Base-by-base conservation (phyloP, 2,329 filamentous ascomycete genomes). In the Xylaria sp. region DNA sequence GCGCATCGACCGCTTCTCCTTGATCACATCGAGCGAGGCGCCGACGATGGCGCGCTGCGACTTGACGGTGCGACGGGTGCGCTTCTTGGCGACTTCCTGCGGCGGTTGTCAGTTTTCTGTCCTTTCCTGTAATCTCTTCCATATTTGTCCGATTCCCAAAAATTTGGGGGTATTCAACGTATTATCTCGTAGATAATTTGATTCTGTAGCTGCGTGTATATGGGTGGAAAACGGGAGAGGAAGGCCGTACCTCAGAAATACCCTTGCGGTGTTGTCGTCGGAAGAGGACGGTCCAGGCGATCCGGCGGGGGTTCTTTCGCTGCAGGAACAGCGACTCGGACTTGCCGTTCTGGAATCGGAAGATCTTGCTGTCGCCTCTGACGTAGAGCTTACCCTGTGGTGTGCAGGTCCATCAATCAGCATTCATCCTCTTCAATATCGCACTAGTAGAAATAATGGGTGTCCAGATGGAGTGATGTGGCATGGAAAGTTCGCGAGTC, bases 331-430 rank as follows among this genome's bases (percentile, higher is more conserved):
- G 91, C 69, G 92, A 96, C 84, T 99, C 94, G 81, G 91, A 93
- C 85, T 99, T 99, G 85, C 94, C 92, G 83, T 96, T 97, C 83
- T 96, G 92, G 90, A 99, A 99, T 77, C 94, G 92, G 90, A 99
- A 99, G 86, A 97, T 88, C 87, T 97, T 99, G 92, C 90, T 96
- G 87, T 99, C 94, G 77, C 93, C 92, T 81, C 94, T 92, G 86
- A 99, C 84, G 85, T 93, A 99, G 84, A 99, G 90, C 86, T 97
- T 97, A 85, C 94, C 94, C 94, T 97, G 76, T 74, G 72, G 41
- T 46, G 52, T 48, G 57, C 57, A 60, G 46, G 48, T 58, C 44
- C 43, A 63, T 73, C 65, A 73, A 63, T 73, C 65, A 73, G 71
- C 56, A 55, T 55, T 55, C 41, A 34, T 34, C 16, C 29, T 34